phyloP scores from a whole-genome alignment of 2,329 filamentous ascomycete species.

The Neopestalotiopsis sp. region DNA sequence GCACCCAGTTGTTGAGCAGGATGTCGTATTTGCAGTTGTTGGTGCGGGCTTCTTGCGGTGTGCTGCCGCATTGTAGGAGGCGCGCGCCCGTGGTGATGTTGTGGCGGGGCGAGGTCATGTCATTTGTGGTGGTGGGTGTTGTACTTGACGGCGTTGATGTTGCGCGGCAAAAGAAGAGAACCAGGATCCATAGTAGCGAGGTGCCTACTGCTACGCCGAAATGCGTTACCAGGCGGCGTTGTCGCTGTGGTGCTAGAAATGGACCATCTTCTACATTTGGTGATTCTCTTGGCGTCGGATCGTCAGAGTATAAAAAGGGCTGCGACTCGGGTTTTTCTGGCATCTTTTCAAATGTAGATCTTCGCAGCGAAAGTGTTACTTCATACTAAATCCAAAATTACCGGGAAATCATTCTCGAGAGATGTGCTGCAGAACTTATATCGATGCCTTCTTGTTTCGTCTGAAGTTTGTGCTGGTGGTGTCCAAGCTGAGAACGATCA shows the following conservation, averaged over 20 bases:
- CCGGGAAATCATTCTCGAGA: background rate
- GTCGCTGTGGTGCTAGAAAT: background rate
- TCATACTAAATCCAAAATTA: background rate
- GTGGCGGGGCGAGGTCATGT: constrained; percentile 19
- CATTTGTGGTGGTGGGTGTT: constrained; percentile 3
- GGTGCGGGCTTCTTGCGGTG: constrained; percentile 25
- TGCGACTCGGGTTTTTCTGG: background rate
- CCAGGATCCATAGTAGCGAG: constrained; percentile 29
- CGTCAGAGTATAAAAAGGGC: constrained; percentile 7
- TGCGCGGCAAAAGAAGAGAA: constrained; percentile 21
- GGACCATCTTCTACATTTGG: background rate
- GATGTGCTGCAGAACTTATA: background rate
- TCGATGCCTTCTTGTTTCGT: constrained; percentile 3
- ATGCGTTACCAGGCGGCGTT: constrained; percentile 16
- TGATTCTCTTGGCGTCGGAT: background rate
- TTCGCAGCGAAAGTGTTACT: background rate
- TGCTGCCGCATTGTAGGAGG: constrained; percentile 27
- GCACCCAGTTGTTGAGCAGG: constrained; percentile 33
- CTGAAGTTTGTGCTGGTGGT: background rate
- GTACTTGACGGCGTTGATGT: background rate
- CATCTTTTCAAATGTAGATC: background rate
- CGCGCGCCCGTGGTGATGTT: constrained; percentile 27
- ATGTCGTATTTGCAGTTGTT: constrained; percentile 32
- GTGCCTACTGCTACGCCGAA: constrained; percentile 26
- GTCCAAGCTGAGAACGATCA: background rate